Percentiles rank a stretch among this genome's conserved stretches.
These are phyloP conservation scores for Chenopodium berlandieri DNA, from an alignment of 148 eudicot species.

Conservation along the genomic window DNA sequence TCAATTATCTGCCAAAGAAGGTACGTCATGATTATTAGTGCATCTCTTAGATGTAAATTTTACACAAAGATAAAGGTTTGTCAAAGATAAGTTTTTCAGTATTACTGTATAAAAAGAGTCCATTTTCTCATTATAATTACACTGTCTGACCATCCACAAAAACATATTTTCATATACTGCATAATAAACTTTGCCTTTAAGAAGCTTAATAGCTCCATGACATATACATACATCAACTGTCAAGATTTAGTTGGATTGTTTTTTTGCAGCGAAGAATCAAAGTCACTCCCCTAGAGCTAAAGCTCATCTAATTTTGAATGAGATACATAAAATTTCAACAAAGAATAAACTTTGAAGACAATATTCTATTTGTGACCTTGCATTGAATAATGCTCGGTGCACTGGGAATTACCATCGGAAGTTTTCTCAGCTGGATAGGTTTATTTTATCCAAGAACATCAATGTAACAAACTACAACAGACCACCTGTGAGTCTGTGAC, in stretches of 20 bases:
- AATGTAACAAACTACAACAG: too few species aligned
- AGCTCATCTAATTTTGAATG: neutral
- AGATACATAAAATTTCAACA: neutral
- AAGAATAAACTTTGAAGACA: neutral
- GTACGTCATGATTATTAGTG: slow-evolving; percentile 11
- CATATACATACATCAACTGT: neutral
- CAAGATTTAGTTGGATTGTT: neutral
- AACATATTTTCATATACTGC: neutral
- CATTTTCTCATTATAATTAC: too few species aligned
- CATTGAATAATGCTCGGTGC: too few species aligned
- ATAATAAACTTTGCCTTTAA: neutral
- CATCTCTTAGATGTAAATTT: neutral
- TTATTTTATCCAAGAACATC: too few species aligned
- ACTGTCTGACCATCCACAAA: neutral
- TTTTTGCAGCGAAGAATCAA: neutral
- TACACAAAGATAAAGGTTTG: neutral
- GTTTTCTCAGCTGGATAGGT: too few species aligned
- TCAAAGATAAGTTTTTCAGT: neutral
- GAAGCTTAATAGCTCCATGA: neutral
- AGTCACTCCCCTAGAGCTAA: neutral
- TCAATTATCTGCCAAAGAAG: slow-evolving; percentile 70
- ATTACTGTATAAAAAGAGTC: neutral
- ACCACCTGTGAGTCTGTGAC: too few species aligned
- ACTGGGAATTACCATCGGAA: too few species aligned
- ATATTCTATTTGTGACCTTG: too few species aligned